Base-by-base conservation (phyloP, 768 basidiomycete genomes). In the Mycena rosella region DNA sequence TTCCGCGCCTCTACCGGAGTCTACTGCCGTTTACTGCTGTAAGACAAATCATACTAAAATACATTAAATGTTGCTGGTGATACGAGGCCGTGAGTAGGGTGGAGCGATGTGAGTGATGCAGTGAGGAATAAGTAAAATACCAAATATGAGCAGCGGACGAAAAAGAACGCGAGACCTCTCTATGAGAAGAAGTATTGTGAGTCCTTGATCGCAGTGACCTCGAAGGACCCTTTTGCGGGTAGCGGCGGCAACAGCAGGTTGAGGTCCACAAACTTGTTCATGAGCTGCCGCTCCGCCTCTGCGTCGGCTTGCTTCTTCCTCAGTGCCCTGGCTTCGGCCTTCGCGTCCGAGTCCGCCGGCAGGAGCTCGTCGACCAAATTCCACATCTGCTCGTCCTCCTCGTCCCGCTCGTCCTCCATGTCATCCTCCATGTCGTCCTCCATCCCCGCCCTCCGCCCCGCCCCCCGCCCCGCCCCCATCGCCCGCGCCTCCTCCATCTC, bases 121-220 rank as follows among this genome's bases (percentile, higher is more conserved):
- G 59, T 51, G 48, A 40, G 26, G n/a, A n/a, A 42, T 47, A 27
- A 67, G n/a, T 66, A 62, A 61, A 18, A 61, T 59, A 63, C 3
- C 36, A 48, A 24, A 55, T 18, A 51, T 63, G 61, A n/a, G n/a
- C 54, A 20, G 56, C 38, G 60, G 26, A 60, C 32, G 32, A 53
- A 36, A 57, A 48, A 45, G n/a, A n/a, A n/a, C n/a, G n/a, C n/a
- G n/a, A n/a, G n/a, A n/a, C n/a, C n/a, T n/a, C n/a, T 71, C 80
- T 87, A 98, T 47, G 96, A 96, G 86, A 98, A 99, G 87, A 99
- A 99, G 80, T 98, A 99, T 40, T 85, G 84, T 47, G 92, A 94
- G 63, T 88, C 79, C 77, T 91, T 91, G 80, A 98, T 96, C 67
- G 83, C 84, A 73, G 88, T 84, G 68, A 99, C 95, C 70, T 94